phyloP scores from a whole-genome alignment of 2,329 filamentous ascomycete genomes.

The Pseudocercospora vitis region DNA sequence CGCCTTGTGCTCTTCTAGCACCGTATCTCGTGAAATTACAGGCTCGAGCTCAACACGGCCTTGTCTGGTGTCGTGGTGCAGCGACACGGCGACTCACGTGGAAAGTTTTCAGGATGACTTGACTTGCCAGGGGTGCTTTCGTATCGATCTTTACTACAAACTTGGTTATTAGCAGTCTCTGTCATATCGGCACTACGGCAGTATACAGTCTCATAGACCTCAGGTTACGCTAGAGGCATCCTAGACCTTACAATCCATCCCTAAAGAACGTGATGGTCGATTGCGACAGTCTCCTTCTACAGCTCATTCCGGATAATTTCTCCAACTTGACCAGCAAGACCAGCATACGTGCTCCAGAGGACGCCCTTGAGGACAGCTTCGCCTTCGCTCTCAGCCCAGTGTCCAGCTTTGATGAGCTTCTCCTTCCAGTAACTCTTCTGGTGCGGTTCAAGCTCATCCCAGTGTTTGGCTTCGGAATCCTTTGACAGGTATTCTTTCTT shows the following conservation, averaged over 20 bases:
- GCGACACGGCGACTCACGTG: too few species aligned
- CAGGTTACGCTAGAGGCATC: background rate
- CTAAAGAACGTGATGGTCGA: background rate
- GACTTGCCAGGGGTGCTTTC: background rate
- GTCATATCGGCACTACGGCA: background rate
- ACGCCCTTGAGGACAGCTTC: conserved; percentile 75
- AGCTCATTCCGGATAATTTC: conserved; percentile 4
- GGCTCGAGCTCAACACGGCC: too few species aligned
- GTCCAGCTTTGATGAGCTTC: conserved; percentile 66
- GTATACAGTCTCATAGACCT: background rate
- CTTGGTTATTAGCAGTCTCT: background rate
- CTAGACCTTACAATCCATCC: background rate
- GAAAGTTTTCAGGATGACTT: background rate
- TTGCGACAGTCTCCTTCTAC: background rate
- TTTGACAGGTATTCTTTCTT: conserved; percentile 46
- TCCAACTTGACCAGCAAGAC: conserved; percentile 6
- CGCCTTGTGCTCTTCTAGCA: too few species aligned
- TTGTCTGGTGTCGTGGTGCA: too few species aligned
- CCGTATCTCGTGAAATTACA: too few species aligned
- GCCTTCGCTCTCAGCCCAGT: conserved; percentile 78
- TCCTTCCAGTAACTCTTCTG: conserved; percentile 70
- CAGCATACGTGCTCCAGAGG: conserved; percentile 64
- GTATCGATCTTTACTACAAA: background rate
- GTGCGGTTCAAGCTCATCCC: conserved; percentile 67
- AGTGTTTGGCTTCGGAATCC: conserved; percentile 57